Conservation (phyloP, 345 rosid species). For the Brassica carinata region DNA sequence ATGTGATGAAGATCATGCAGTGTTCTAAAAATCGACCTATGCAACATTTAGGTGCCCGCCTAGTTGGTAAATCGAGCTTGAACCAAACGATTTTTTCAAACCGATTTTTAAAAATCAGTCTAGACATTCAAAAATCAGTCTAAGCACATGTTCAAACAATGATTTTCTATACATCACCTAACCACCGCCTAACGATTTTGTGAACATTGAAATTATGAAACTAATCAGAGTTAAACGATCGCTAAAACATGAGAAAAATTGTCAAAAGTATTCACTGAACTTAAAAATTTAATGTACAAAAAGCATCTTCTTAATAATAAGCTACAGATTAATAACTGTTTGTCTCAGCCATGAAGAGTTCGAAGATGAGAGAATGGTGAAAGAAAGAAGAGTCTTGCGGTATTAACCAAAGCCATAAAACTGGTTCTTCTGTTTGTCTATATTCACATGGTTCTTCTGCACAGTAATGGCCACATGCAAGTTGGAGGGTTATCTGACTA, state of each 20-base stretch:
- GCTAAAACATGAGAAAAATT: background rate
- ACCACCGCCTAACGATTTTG: too few relatives aligned
- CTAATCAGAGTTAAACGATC: background rate
- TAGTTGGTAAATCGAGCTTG: too few relatives aligned
- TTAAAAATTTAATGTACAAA: conserved; percentile 25
- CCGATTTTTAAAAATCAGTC: too few relatives aligned
- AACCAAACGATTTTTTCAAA: too few relatives aligned
- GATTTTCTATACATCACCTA: too few relatives aligned
- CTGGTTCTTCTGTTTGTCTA: conserved; percentile 28
- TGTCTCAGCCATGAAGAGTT: conserved; percentile 32
- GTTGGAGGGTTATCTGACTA: conserved; percentile 18
- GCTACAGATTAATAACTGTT: conserved; percentile 16
- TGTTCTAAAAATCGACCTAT: too few relatives aligned
- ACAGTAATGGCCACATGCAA: conserved; percentile 4
- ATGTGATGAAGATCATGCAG: background rate
- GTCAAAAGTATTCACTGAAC: conserved; percentile 1
- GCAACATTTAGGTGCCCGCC: too few relatives aligned
- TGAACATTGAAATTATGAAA: background rate
- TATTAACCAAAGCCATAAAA: conserved; percentile 22
- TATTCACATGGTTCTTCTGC: conserved; percentile 38
- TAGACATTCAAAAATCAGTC: too few relatives aligned
- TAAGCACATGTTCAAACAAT: too few relatives aligned
- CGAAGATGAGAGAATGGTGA: conserved; percentile 29
- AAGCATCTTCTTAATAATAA: conserved; percentile 14
- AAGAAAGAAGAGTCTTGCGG: conserved; percentile 1